Conservation (phyloP, 2,329 filamentous ascomycete species). For the Pleoardoris graminearum region DNA sequence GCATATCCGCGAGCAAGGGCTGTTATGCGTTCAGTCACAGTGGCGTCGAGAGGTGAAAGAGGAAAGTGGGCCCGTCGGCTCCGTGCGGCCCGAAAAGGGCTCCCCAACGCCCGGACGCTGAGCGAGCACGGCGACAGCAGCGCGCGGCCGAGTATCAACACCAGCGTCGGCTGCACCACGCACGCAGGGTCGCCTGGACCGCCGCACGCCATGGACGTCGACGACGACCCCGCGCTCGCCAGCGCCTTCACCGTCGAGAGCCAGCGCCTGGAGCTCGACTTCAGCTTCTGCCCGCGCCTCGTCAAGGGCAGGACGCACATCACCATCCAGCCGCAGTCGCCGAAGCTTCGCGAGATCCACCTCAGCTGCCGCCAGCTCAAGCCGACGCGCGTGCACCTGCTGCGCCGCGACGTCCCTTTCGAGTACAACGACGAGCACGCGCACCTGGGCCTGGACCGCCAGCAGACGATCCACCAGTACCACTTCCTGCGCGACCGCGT, state of each 20-base stretch:
- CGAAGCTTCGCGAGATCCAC: constrained; percentile 58
- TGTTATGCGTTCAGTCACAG: no score
- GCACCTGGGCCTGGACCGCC: constrained; percentile 62
- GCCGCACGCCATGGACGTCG: constrained; percentile 36
- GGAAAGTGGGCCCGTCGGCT: no score
- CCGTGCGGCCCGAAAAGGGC: no score
- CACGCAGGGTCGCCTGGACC: constrained; percentile 37
- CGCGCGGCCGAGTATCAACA: constrained; percentile 3
- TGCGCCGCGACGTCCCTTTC: constrained; percentile 44
- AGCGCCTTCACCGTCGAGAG: constrained; percentile 65
- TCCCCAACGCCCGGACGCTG: no score
- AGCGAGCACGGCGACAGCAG: not conserved
- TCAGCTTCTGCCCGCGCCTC: constrained; percentile 77
- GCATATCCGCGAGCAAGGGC: no score
- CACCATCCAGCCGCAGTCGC: constrained; percentile 68
- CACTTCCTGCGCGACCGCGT: constrained; percentile 73
- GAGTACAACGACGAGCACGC: constrained; percentile 68
- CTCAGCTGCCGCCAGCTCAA: constrained; percentile 67
- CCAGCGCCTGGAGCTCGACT: constrained; percentile 86
- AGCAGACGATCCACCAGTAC: constrained; percentile 67
- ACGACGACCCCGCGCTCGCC: constrained; percentile 33
- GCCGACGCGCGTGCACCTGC: constrained; percentile 56
- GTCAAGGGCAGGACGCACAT: constrained; percentile 82
- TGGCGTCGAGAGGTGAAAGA: no score
- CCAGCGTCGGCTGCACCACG: constrained; percentile 3